Conservation (phyloP, 805 yeast species). For the Nakazawaea peltata region DNA sequence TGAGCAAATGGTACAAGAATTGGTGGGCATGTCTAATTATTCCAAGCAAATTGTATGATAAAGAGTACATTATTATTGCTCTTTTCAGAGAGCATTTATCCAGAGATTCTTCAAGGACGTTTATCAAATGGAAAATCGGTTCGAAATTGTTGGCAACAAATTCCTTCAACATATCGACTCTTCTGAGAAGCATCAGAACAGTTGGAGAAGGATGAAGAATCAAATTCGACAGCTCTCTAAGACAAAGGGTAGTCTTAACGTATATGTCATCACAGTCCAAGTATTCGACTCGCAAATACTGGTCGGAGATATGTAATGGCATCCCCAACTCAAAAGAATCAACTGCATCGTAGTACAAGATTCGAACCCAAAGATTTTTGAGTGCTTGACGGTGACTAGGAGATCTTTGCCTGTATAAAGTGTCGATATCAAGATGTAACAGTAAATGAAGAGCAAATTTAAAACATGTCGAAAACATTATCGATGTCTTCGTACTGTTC, state of each 20-base stretch:
- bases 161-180: not conserved
- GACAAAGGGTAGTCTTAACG: not conserved
- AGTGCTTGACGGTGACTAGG: not conserved
- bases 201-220: not conserved
- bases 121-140: conserved; percentile 13
- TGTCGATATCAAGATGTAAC: conserved; percentile 6
- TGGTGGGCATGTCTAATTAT: not conserved
- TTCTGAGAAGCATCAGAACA: not conserved
- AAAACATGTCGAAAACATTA: not conserved
- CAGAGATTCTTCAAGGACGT: no score
- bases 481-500: conserved; percentile 6
- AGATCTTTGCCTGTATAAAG: not conserved
- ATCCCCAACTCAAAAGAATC: conserved; percentile 5
- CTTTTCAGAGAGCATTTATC: no score
- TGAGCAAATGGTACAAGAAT: not conserved
- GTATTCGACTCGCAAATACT: not conserved
- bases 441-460: conserved; percentile 2
- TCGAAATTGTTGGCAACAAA: conserved; percentile 18
- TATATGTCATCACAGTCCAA: not conserved
- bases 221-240: not conserved
- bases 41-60: not conserved
- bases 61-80: no score
- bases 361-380: conserved; percentile 2
- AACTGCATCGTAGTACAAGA: conserved; percentile 3
- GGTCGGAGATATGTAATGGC: conserved; percentile 5